Conservation (phyloP, 1,284 basidiomycete species). For the Ceratobasidium papillatum region DNA sequence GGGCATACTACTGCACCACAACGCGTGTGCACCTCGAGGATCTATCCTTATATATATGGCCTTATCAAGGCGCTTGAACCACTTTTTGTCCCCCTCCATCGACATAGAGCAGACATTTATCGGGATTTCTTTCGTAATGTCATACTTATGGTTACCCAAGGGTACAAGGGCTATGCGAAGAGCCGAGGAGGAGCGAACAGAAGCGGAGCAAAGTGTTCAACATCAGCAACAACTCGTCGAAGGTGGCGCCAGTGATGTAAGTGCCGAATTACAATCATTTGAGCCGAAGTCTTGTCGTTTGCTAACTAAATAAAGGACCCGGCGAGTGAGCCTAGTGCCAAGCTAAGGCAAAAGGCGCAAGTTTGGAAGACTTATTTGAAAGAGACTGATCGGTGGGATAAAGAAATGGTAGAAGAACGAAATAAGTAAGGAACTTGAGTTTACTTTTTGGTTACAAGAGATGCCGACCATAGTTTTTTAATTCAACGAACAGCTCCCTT, state of each 20-base stretch:
- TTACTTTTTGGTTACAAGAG: neutral
- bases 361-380: constrained; percentile 3
- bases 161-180: no score
- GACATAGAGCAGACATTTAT: no score
- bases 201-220: neutral
- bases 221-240: neutral
- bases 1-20: no score
- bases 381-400: neutral
- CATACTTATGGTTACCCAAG: no score
- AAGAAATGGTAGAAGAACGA: neutral
- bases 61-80: no score
- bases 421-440: no score
- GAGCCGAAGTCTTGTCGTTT: neutral
- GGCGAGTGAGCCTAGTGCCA: neutral
- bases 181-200: neutral
- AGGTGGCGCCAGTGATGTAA: neutral
- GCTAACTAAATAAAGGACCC: neutral
- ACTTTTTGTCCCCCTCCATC: no score
- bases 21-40: no score
- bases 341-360: neutral
- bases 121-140: no score
- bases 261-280: neutral
- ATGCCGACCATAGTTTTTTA: neutral
- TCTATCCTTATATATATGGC: no score
- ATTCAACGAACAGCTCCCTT: neutral